Percentiles rank a stretch among this genome's conserved stretches.
These are phyloP conservation scores for Nakaseomyces uthaithaninus DNA, from an alignment of 1,139 yeast genomes.

Conservation along the genomic window DNA sequence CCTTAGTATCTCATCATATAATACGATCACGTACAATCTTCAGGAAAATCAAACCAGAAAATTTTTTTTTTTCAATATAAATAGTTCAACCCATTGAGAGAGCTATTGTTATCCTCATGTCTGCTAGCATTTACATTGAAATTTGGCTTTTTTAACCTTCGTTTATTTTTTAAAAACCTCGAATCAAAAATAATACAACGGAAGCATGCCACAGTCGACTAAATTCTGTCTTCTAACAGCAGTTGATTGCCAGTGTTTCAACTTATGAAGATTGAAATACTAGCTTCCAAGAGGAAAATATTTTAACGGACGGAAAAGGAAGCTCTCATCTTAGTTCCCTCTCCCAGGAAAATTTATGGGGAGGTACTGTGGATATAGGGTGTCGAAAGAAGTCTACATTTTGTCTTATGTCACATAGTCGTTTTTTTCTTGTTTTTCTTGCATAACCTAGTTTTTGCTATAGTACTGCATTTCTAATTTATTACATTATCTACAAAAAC, in stretches of 20 bases:
- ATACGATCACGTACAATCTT: no score
- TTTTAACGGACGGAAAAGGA: conserved; percentile 31
- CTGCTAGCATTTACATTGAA: neutral
- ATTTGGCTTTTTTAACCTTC: neutral
- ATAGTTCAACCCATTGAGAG: no score
- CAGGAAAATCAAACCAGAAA: no score
- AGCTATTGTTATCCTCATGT: no score
- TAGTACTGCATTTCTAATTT: no score
- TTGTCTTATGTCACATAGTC: conserved; percentile 6
- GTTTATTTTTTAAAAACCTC: conserved; percentile 17
- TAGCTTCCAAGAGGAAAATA: conserved; percentile 32
- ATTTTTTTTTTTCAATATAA: no score
- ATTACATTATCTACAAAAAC: no score
- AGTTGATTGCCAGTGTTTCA: conserved; percentile 34
- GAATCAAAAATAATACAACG: conserved; percentile 31
- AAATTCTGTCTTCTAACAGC: conserved; percentile 30
- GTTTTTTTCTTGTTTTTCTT: neutral
- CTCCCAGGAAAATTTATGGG: neutral
- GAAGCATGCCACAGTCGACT: conserved; percentile 36
- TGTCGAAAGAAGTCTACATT: conserved; percentile 35
- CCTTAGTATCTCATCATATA: no score
- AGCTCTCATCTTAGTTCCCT: conserved; percentile 31
- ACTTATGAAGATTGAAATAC: conserved; percentile 26
- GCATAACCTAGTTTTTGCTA: no score
- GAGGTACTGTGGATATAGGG: conserved; percentile 29